Percentiles rank a stretch among this genome's conserved stretches.
phyloP scores from a whole-genome alignment of 305 asterid genomes.

The Euphrasia arctica region DNA sequence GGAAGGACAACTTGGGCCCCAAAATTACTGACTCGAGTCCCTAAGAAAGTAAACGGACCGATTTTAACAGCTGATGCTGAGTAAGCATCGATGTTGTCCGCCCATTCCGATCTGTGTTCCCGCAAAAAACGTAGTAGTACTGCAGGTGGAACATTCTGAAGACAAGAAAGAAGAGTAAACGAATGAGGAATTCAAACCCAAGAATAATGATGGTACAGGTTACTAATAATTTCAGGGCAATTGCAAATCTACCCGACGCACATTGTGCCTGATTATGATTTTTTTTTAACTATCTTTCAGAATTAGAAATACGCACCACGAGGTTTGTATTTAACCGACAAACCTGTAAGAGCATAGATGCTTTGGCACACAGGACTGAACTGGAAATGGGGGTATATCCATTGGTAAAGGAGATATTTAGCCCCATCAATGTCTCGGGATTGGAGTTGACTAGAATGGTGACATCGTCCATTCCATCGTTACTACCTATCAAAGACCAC shows the following conservation, averaged over 20 bases:
- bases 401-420: slow-evolving; percentile 58
- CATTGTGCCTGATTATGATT: too few species aligned
- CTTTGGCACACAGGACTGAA: slow-evolving; percentile 74
- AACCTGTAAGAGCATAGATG: slow-evolving; percentile 81
- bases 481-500: slow-evolving; percentile 62
- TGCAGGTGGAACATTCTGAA: slow-evolving; percentile 81
- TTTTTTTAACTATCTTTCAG: neutral
- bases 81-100: slow-evolving; percentile 70
- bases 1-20: slow-evolving; percentile 96
- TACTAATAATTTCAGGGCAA: neutral
- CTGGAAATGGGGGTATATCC: slow-evolving; percentile 60
- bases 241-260: neutral
- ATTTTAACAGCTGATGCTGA: slow-evolving; percentile 74
- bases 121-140: slow-evolving; percentile 69
- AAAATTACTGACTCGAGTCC: slow-evolving; percentile 60
- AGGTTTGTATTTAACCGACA: neutral
- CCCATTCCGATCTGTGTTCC: slow-evolving; percentile 91
- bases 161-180: slow-evolving; percentile 13
- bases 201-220: neutral
- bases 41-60: slow-evolving; percentile 68
- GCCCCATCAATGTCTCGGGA: slow-evolving; percentile 64
- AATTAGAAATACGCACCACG: neutral
- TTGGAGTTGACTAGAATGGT: slow-evolving; percentile 72
- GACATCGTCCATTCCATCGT: slow-evolving; percentile 76
- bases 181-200: slow-evolving; percentile 8